Base-by-base conservation (phyloP, 2,329 filamentous ascomycete genomes). In the Colletotrichum incanum region DNA sequence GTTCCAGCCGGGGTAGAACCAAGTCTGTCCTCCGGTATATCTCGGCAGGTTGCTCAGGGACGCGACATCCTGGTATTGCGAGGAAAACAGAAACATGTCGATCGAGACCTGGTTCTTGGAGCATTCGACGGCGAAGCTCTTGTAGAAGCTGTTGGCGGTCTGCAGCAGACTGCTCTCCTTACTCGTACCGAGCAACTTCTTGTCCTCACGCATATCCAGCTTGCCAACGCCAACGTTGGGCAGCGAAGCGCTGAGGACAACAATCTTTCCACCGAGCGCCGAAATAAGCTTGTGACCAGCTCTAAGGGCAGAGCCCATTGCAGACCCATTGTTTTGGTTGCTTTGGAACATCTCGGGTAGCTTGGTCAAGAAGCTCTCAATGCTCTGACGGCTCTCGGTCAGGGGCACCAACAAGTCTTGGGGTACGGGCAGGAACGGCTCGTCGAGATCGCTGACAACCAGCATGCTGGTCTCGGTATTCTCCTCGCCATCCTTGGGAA, bases 31-130 rank as follows among this genome's bases (percentile, higher is more conserved):
- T 81, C 96, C 96, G 31, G 96, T 98, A 81, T 98, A 99, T 77
- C 96, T 89, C 58, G 96, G 96, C 60, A 99, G 87, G 82, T 98
- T 98, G 86, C 95, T 98, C 65, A 99, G 87, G 41, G 95, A 98
- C 6, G 96, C 96, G 63, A 99, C 96, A 80, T 99, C 96, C 83
- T 98, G 96, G 82, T 99, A 98, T 80, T 96, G 94, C 20, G 94
- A 95, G 5, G 94, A 96, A 85, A 98, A 98, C 62, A 98, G 87
- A 86, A 98, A 98, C 95, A 98, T 98, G 81, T 98, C 95, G 76
- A 99, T 95, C 0, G 95, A 98, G 37, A 99, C 96, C 83, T 99
- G 96, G 76, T 97, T 97, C 86, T 99, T 99, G 47, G 95, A 98
- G 83, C 96, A 99, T 81, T 99, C 96, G 3, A 99, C 96, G 0